These are phyloP conservation scores for Neofusicoccum cordaticola DNA, from an alignment of 2,329 filamentous ascomycete species.

Conservation along the genomic window DNA sequence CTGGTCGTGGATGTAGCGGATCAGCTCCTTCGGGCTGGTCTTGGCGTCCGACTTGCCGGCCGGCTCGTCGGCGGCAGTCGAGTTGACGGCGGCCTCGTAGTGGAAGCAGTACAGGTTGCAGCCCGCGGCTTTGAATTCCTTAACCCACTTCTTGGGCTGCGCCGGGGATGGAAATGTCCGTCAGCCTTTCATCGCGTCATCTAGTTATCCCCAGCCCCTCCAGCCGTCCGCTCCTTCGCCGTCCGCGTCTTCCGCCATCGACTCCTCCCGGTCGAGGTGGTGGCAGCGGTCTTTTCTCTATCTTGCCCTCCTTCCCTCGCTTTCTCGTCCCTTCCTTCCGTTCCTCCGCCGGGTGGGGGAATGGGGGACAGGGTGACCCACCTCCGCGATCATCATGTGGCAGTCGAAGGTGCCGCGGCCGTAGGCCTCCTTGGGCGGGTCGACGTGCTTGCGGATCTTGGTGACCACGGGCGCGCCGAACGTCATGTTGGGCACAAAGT, in stretches of 20 bases:
- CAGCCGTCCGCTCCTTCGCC: background rate
- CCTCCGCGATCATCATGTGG: constrained; percentile 99
- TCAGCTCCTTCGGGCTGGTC: constrained; percentile 80
- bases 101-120: constrained; percentile 99
- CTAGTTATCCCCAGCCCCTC: too few species aligned
- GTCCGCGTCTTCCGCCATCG: background rate
- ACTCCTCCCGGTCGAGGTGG: background rate
- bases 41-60: constrained; percentile 64
- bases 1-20: constrained; percentile 83
- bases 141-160: constrained; percentile 96
- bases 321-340: too few species aligned
- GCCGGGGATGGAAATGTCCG: background rate
- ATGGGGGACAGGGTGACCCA: constrained; percentile 36
- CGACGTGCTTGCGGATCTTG: constrained; percentile 85
- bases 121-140: constrained; percentile 87
- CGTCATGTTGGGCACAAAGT: constrained; percentile 98
- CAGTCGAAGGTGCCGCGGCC: constrained; percentile 95
- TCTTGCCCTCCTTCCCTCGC: too few species aligned
- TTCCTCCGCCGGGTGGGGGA: too few species aligned
- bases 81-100: constrained; percentile 88
- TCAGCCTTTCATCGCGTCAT: too few species aligned
- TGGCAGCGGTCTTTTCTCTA: too few species aligned
- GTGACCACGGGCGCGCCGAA: constrained; percentile 94
- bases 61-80: constrained; percentile 78
- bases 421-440: constrained; percentile 64